Evolutionary conservation across 305 asterid species (phyloP).

Genomic region (Solanum hybrid): DNA sequence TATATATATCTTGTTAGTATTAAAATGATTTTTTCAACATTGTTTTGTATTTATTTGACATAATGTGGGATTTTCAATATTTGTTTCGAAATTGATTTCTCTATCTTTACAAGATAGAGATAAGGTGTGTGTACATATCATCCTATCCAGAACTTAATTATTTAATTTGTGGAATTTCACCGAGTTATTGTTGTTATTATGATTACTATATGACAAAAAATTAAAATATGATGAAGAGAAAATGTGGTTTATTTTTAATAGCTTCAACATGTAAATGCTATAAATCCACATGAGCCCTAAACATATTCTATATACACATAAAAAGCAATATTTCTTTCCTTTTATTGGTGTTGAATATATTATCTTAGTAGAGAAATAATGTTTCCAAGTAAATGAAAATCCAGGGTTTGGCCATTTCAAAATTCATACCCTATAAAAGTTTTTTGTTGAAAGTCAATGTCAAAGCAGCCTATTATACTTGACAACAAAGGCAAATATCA

Average conservation of each 20-base stretch:
- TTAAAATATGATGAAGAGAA: neutral
- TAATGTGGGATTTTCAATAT: neutral
- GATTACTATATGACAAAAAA: neutral
- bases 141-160: rapidly evolving
- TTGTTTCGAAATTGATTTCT: neutral
- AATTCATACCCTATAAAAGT: neutral
- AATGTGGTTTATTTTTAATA: neutral
- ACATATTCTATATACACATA: neutral
- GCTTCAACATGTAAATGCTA: neutral
- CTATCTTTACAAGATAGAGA: neutral
- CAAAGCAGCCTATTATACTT: neutral
- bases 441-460: neutral
- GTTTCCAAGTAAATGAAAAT: neutral
- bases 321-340: neutral
- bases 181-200: neutral
- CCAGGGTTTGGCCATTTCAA: neutral
- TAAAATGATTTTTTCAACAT: neutral
- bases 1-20: neutral
- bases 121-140: neutral
- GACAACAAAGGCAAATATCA: neutral
- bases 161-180: neutral
- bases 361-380: neutral
- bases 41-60: neutral
- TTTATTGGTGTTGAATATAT: neutral
- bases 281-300: no score